Conservation (phyloP, 306 rosid genomes). For the Luffa aegyptiaca region DNA sequence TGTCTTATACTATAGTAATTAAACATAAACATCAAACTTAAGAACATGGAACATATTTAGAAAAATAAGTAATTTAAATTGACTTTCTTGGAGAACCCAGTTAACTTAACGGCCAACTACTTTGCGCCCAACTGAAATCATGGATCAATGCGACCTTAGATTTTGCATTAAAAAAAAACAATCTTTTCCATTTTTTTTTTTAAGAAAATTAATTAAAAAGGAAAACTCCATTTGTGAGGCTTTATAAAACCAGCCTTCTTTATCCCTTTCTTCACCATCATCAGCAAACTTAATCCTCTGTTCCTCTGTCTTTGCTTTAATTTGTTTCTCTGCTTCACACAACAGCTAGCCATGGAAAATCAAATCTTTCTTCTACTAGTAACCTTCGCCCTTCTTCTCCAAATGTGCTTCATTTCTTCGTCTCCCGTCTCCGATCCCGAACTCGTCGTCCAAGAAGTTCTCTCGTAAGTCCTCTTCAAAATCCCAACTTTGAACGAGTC, state of each 20-base stretch:
- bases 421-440: conserved; percentile 56
- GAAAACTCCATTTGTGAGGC: not conserved
- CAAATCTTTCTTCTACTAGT: conserved; percentile 23
- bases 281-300: not conserved
- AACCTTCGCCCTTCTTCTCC: conserved; percentile 20
- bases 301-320: conserved; percentile 12
- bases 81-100: not conserved
- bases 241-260: conserved; percentile 5
- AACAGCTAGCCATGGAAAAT: conserved; percentile 38
- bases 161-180: not conserved
- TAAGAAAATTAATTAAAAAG: not conserved
- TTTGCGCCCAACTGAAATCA: conserved; percentile 1
- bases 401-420: conserved; percentile 34
- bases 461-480: conserved; percentile 25
- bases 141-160: not conserved
- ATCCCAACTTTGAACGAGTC: not conserved
- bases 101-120: conserved; percentile 8
- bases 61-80: not conserved
- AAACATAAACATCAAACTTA: too few relatives aligned
- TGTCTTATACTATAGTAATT: too few relatives aligned
- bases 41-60: not conserved
- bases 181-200: not conserved
- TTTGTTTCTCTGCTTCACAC: conserved; percentile 9
- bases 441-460: conserved; percentile 50
- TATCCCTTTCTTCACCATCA: not conserved